Conservation (phyloP, 148 eudicot genomes). For the Euryodendron excelsum region DNA sequence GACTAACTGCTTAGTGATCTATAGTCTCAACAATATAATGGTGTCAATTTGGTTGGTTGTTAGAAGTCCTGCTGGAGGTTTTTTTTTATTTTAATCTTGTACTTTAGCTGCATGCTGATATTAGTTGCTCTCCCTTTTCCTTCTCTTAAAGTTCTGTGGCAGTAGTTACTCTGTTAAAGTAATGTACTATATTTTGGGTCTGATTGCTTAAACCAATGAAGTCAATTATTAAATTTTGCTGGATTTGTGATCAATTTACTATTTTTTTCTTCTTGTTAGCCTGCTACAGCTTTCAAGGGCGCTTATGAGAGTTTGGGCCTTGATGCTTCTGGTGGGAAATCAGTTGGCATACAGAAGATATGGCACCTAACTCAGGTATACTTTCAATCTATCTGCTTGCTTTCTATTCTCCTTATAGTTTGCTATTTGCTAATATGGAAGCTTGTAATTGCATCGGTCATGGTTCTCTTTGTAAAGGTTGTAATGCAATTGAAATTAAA, state of each 20-base stretch:
- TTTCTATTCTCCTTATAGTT: neutral
- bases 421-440: constrained; percentile 10
- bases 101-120: neutral
- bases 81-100: neutral
- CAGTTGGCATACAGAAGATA: constrained; percentile 87
- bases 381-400: neutral
- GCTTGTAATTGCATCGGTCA: neutral
- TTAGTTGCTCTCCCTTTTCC: neutral
- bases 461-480: constrained; percentile 8
- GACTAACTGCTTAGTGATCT: neutral
- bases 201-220: neutral
- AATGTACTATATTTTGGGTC: neutral
- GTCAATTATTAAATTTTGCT: neutral
- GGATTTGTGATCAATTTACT: neutral
- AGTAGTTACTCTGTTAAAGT: constrained; percentile 3
- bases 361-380: constrained; percentile 89
- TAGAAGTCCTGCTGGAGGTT: neutral
- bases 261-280: constrained; percentile 35
- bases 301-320: constrained; percentile 73
- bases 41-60: constrained; percentile 8
- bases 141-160: neutral
- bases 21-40: neutral
- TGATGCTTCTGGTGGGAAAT: constrained; percentile 69
- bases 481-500: constrained; percentile 7
- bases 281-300: constrained; percentile 80